Percentiles rank a stretch among this genome's conserved stretches.
These are phyloP conservation scores for Apiospora rasikravindrae DNA, from an alignment of 2,329 filamentous ascomycete species.

Conservation along the genomic window DNA sequence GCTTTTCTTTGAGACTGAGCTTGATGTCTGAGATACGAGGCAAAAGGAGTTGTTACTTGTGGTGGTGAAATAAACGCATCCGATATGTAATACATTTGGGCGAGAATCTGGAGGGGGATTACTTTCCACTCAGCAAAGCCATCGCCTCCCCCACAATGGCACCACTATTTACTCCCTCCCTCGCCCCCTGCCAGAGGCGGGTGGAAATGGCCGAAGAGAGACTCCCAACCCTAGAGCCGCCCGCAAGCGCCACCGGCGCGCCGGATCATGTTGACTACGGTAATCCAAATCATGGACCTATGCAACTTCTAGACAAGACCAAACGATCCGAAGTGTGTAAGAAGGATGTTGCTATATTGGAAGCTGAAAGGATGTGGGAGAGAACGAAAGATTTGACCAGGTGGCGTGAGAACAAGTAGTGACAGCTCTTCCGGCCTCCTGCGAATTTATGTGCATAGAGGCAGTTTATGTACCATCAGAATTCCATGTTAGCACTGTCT, in stretches of 20 bases:
- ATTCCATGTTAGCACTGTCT: not conserved
- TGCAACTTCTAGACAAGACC: not conserved
- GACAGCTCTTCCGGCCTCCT: not conserved
- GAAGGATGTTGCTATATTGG: not conserved
- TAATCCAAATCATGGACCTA: not conserved
- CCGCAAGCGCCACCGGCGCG: not conserved
- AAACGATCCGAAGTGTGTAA: not conserved
- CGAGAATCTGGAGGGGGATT: accelerated
- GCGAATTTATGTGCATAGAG: not conserved
- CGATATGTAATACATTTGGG: not conserved
- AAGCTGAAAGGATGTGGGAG: not conserved
- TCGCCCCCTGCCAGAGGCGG: not conserved
- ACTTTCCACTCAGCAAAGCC: too few relatives aligned
- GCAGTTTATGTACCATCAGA: not conserved
- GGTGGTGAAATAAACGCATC: not conserved
- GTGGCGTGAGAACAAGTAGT: not conserved
- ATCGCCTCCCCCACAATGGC: not conserved
- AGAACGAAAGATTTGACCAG: not conserved
- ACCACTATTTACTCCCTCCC: not conserved
- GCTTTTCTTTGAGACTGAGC: too few relatives aligned
- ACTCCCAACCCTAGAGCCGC: not conserved
- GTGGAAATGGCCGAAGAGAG: not conserved
- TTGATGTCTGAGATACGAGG: not conserved
- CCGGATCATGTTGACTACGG: not conserved
- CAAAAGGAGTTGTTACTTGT: not conserved